phyloP scores from a whole-genome alignment of 176 grass and related monocot species.

The Coix lacrymajobi region DNA sequence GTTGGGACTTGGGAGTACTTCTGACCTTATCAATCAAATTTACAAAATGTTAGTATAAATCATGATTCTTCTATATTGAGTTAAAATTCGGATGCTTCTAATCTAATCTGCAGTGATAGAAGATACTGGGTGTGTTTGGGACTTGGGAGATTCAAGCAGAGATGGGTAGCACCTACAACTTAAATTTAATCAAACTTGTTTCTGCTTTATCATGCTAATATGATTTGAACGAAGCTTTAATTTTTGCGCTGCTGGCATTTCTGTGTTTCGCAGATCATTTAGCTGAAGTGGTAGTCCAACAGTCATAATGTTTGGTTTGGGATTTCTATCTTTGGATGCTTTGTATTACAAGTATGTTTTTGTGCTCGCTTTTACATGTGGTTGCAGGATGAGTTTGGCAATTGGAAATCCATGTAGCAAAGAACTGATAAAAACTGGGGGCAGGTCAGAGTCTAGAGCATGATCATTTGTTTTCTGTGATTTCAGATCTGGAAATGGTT shows the following conservation, averaged over 20 bases:
- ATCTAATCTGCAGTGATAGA: neutral
- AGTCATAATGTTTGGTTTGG: neutral
- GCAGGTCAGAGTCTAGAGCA: neutral
- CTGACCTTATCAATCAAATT: neutral
- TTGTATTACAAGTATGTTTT: neutral
- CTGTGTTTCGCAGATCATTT: constrained; percentile 1
- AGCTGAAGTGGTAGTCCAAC: neutral
- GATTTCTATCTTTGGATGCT: neutral
- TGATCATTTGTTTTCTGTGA: neutral
- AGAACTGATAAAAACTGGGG: neutral
- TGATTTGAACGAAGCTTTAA: neutral
- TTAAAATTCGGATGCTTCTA: neutral
- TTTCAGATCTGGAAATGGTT: neutral
- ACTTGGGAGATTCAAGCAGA: neutral
- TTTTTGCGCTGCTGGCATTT: neutral
- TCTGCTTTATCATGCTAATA: neutral
- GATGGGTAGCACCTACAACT: neutral
- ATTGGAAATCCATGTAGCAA: neutral
- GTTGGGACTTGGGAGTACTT: neutral
- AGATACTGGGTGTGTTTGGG: neutral
- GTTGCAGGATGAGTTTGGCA: neutral
- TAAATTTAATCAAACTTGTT: neutral
- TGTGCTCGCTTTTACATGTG: neutral
- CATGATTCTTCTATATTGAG: no score
- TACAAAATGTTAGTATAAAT: neutral